A percentile compares a stretch with the other conserved stretches of the same genome.
Conservation (phyloP, 2,329 filamentous ascomycete genomes). For the Boeremia exigua region DNA sequence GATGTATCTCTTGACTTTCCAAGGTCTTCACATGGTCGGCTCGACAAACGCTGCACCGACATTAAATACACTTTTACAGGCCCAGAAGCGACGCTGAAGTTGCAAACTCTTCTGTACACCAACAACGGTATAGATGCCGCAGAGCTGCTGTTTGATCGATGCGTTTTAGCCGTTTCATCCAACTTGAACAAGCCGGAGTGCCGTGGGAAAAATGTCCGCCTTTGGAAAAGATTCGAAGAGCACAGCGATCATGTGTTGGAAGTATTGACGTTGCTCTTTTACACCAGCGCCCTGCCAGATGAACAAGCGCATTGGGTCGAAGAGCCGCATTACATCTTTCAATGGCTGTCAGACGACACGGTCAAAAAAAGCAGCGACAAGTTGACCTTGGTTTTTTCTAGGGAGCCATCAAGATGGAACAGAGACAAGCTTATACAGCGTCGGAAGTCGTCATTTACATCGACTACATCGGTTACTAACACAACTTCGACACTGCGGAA, state of each 20-base stretch:
- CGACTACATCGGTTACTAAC: neutral
- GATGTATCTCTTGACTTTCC: slow-evolving; percentile 43
- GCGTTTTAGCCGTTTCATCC: slow-evolving; percentile 32
- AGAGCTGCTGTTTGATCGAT: slow-evolving; percentile 36
- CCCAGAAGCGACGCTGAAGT: slow-evolving; percentile 20
- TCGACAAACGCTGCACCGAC: slow-evolving; percentile 36
- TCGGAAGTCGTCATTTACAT: slow-evolving; percentile 25
- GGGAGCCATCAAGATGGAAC: slow-evolving; percentile 34
- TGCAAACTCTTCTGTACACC: slow-evolving; percentile 44
- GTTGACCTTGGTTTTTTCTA: slow-evolving; percentile 36
- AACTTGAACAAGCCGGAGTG: slow-evolving; percentile 40
- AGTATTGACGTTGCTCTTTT: slow-evolving; percentile 37
- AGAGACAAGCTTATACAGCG: slow-evolving; percentile 34
- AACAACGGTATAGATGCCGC: slow-evolving; percentile 37
- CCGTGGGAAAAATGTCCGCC: slow-evolving; percentile 36
- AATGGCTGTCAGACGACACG: slow-evolving; percentile 34
- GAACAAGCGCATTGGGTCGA: slow-evolving; percentile 44
- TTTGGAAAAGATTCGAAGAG: slow-evolving; percentile 36
- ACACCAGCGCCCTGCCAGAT: slow-evolving; percentile 35
- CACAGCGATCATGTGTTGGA: slow-evolving; percentile 24
- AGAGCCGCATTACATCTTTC: slow-evolving; percentile 42
- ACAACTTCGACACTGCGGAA: slow-evolving; percentile 4
- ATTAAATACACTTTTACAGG: slow-evolving; percentile 38
- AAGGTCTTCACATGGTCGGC: slow-evolving; percentile 29
- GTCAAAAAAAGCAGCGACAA: slow-evolving; percentile 33